Evolutionary conservation across 495 filamentous ascomycete genomes (phyloP).

Genomic region (Penicillium lagena): DNA sequence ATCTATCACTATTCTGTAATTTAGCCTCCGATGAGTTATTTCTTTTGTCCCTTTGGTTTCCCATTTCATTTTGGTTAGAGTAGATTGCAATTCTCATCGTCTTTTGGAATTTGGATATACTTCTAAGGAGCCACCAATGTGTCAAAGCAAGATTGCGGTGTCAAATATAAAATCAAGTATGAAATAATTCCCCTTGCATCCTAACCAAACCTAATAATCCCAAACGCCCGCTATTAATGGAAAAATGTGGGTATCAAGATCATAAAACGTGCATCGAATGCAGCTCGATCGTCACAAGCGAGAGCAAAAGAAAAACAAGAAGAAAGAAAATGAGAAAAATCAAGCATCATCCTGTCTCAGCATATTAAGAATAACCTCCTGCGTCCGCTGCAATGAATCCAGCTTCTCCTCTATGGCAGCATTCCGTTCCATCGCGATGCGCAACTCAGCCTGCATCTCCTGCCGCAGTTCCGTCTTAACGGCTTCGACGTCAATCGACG

Average conservation of each 20-base stretch:
- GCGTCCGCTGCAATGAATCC: conserved; percentile 36
- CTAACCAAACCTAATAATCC: too few species aligned
- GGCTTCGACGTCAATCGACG: conserved; percentile 4
- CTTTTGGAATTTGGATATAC: background rate
- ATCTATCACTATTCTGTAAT: conserved; percentile 28
- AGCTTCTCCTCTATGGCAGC: conserved; percentile 29
- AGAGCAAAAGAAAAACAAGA: conserved; percentile 1
- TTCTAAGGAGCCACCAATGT: too few species aligned
- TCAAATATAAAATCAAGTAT: background rate
- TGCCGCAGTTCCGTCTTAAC: conserved; percentile 32
- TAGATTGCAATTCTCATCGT: conserved; percentile 19
- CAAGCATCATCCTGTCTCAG: conserved; percentile 32
- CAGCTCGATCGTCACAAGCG: background rate
- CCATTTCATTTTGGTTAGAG: conserved; percentile 17
- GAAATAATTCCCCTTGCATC: background rate
- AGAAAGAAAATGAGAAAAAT: conserved; percentile 1
- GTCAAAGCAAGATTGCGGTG: too few species aligned
- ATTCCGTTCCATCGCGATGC: conserved; percentile 25
- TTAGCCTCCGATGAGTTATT: conserved; percentile 25
- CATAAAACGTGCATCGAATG: too few species aligned
- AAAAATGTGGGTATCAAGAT: background rate
- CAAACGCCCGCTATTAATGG: too few species aligned
- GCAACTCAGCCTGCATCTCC: conserved; percentile 28
- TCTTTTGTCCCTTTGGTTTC: conserved; percentile 14
- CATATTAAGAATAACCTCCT: conserved; percentile 43